Evolutionary conservation across 805 yeast species (phyloP).

Genomic region (Yarrowia osloensis): DNA sequence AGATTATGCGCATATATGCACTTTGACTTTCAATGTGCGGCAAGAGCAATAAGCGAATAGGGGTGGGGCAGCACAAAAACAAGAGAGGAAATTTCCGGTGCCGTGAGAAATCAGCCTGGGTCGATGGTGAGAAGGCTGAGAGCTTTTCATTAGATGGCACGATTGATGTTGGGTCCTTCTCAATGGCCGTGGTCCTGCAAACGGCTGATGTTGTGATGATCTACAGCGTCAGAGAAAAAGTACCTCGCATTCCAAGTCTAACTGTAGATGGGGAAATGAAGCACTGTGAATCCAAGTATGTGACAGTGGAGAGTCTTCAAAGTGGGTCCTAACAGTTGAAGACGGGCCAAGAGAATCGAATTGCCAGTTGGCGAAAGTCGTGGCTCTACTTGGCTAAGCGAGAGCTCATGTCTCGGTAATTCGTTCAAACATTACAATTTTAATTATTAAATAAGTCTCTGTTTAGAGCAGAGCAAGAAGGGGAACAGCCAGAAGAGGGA

Average conservation of each 20-base stretch:
- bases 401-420: no score
- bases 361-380: no score
- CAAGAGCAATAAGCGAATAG: constrained; percentile 23
- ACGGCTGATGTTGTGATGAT: background rate
- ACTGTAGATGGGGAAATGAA: background rate
- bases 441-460: background rate
- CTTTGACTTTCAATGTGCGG: constrained; percentile 5
- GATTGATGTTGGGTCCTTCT: no score
- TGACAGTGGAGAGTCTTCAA: background rate
- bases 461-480: constrained; percentile 21
- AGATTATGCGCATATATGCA: background rate
- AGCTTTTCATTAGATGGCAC: no score
- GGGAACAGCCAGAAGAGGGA: constrained; percentile 9
- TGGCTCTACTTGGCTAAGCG: no score
- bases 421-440: background rate
- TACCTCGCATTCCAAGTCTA: constrained; percentile 1
- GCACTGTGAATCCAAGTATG: no score
- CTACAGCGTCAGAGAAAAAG: background rate
- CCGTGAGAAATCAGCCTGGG: background rate
- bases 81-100: background rate
- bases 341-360: no score
- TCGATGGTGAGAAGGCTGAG: no score
- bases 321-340: no score
- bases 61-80: constrained; percentile 4
- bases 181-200: no score